Base-by-base conservation (phyloP, 257 asterid genomes). In the Misopates orontium region DNA sequence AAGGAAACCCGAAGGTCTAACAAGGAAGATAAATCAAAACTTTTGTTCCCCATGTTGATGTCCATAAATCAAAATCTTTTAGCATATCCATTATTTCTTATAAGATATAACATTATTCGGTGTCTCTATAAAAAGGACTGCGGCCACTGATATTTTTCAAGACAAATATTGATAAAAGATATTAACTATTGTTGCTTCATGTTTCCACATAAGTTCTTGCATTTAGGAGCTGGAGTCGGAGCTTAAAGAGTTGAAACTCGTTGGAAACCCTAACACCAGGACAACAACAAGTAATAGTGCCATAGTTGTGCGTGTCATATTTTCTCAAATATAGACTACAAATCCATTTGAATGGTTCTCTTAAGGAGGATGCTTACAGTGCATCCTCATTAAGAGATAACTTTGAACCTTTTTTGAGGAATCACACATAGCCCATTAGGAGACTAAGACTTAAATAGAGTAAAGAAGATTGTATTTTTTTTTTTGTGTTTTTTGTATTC, bases 171-270 rank as follows among this genome's bases (percentile, higher is more conserved):
- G 7, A 28, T 28, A 7, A 7, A 28, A 28, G 3, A 28, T 28
- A 3, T 28, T 7, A 28, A 7, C 36, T 28, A 3, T 2, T 28
- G 36, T 57, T 40, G 53, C 77, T 67, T 61, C 78, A 73, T 54
- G 59, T 36, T 21, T 58, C 62, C 15, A 62, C 75, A 68, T 18
- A 52, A 56, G 41, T 41, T 72, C 74, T 75, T 72, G 71, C 41
- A 40, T 58, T 69, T 71, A 69, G 66, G 78, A 64, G 80, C 78
- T 68, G 47, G 75, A 41, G 41, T n/a, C n/a, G 12, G 76, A 66
- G 70, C 71, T 60, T 11, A 69, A 15, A 22, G 80, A 75, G 74
- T 79, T 75, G 73, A 80, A 75, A 79, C 83, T 79, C 72, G 80
- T 48, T 28, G 80, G 72, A 58, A 80, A 69, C 78, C 84, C 84